phyloP scores from a whole-genome alignment of 1,284 basidiomycete genomes.

The Meripilus lineatus region DNA sequence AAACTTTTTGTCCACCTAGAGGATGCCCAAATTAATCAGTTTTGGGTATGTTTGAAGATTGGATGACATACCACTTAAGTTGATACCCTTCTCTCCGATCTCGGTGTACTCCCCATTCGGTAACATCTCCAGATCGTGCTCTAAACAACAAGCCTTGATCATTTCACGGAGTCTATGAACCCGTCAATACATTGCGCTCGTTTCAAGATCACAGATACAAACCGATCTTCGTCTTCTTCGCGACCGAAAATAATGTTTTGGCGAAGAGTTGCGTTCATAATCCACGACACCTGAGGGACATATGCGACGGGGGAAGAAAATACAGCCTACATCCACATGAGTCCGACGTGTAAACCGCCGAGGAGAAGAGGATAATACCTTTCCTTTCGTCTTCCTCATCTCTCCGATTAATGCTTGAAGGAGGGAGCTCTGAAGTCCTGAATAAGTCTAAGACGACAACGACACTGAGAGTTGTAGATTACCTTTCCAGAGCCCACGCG shows the following conservation, averaged over 20 bases:
- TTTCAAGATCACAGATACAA: constrained; percentile 15
- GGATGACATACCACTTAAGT: constrained; percentile 43
- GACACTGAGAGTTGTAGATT: constrained; percentile 14
- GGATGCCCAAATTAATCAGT: too few species aligned
- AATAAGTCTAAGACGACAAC: not conserved
- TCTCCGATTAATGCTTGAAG: constrained; percentile 75
- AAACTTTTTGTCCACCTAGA: constrained; percentile 51
- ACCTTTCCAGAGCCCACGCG: constrained; percentile 72
- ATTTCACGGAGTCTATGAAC: not conserved
- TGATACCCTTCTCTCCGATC: constrained; percentile 83
- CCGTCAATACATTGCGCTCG: constrained; percentile 9
- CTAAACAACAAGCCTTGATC: constrained; percentile 25
- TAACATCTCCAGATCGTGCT: constrained; percentile 63
- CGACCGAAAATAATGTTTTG: constrained; percentile 67
- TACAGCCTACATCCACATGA: constrained; percentile 47
- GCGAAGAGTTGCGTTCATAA: constrained; percentile 67
- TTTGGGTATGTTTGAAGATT: too few species aligned
- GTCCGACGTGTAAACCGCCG: too few species aligned
- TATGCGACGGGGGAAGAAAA: constrained; percentile 71
- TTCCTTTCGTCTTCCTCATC: constrained; percentile 62
- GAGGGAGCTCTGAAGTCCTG: constrained; percentile 46
- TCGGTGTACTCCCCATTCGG: constrained; percentile 69
- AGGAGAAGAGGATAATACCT: too few species aligned
- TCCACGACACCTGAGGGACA: constrained; percentile 78
- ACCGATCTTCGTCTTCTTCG: constrained; percentile 50